Conservation (phyloP, 1,284 basidiomycete genomes). For the Neonothopanus nambi region DNA sequence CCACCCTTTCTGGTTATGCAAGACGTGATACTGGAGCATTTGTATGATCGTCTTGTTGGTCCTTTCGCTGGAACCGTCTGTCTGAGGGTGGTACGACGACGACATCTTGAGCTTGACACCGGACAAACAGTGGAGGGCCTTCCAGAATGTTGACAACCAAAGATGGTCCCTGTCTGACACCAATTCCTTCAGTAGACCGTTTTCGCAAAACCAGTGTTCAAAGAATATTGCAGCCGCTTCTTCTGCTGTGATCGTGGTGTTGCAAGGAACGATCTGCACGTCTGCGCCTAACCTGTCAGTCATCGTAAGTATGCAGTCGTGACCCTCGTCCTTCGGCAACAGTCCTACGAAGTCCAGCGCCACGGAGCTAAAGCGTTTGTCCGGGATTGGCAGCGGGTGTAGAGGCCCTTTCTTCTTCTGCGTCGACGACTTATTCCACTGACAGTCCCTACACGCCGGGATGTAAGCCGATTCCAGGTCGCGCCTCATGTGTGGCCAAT, state of each 20-base stretch:
- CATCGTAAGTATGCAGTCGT: slow-evolving; percentile 12
- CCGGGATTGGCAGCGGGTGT: slow-evolving; percentile 26
- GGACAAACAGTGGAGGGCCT: slow-evolving; percentile 22
- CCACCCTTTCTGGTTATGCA: slow-evolving; percentile 46
- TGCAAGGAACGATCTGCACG: slow-evolving; percentile 29
- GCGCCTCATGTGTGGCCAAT: slow-evolving; percentile 32
- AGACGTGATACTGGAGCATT: slow-evolving; percentile 35
- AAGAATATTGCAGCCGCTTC: slow-evolving; percentile 27
- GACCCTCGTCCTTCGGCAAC: slow-evolving; percentile 20
- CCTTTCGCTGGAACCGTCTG: slow-evolving; percentile 32
- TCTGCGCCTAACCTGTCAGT: slow-evolving; percentile 28
- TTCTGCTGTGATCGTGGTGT: slow-evolving; percentile 24
- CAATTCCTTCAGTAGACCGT: slow-evolving; percentile 3
- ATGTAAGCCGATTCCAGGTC: slow-evolving; percentile 25
- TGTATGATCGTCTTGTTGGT: slow-evolving; percentile 40
- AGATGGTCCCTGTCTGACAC: slow-evolving; percentile 15
- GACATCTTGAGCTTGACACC: slow-evolving; percentile 36
- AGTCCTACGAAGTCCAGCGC: slow-evolving; percentile 29
- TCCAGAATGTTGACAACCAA: slow-evolving; percentile 31
- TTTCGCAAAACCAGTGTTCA: background rate
- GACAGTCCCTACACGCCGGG: slow-evolving; percentile 27
- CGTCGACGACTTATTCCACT: slow-evolving; percentile 21
- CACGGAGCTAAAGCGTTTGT: slow-evolving; percentile 18
- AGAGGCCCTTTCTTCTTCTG: slow-evolving; percentile 17
- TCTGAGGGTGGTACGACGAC: slow-evolving; percentile 37